Conservation (phyloP, 2,329 filamentous ascomycete species). For the Fusarium sp. region DNA sequence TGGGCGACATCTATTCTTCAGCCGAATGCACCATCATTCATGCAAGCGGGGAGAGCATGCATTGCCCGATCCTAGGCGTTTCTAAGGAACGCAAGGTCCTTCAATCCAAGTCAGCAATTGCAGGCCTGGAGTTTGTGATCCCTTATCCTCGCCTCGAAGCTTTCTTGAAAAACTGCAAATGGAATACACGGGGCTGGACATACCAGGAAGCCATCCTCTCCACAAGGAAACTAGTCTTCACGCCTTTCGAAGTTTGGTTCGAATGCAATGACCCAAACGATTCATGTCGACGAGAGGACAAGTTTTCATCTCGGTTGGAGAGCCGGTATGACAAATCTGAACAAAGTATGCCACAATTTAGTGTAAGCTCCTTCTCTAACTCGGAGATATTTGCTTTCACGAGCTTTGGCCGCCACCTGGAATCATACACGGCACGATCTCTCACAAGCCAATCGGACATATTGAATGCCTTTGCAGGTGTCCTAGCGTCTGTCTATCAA, state of each 20-base stretch:
- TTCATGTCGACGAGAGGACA: neutral
- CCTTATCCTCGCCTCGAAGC: neutral
- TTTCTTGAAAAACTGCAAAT: neutral
- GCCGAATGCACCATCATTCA: neutral
- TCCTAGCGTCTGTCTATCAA: neutral
- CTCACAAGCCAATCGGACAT: neutral
- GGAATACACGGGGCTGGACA: neutral
- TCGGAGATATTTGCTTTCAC: neutral
- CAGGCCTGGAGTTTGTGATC: neutral
- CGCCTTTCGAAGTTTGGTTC: neutral
- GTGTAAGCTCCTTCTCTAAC: neutral
- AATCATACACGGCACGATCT: neutral
- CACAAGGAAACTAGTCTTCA: neutral
- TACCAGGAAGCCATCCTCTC: neutral
- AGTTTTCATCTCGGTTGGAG: neutral
- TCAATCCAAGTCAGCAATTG: neutral
- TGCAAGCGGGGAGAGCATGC: neutral
- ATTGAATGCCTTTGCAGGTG: neutral
- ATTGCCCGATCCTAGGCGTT: neutral
- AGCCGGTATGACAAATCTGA: accelerated
- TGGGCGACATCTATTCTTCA: neutral
- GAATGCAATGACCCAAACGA: neutral
- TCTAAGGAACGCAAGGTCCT: neutral
- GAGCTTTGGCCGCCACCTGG: neutral
- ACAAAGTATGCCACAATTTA: neutral